Base-by-base conservation (phyloP, 179 eudicot species). In the Beta corolliflora region DNA sequence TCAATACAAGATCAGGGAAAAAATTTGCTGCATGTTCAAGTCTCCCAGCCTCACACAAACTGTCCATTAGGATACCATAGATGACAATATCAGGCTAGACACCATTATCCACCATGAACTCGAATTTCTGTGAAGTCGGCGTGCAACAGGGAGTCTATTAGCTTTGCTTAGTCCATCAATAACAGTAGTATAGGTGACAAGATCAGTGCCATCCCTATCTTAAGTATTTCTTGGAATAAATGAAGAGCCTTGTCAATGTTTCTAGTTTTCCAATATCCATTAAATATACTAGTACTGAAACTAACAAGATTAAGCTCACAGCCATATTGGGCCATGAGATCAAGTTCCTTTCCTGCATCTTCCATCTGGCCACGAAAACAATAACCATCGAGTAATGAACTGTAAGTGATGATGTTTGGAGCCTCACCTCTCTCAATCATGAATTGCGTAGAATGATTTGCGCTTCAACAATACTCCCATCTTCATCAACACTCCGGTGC, bases 401-500 rank as follows among this genome's bases (percentile, higher is more conserved):
- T 63, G 18, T 76, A 76, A 12, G 69, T 61, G 6, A 76, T 18
- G 23, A 76, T 48, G 14, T 76, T 10, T 31, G 67, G 45, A 75
- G 7, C 58, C 48, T 77, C 61, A 59, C 78, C 82, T 82, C 82
- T 86, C 21, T 71, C 44, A 74, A 71, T 83, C 88, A 83, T 86
- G 65, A 54, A 79, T 50, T 81, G n/a, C 29, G 78, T 36, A 36
- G 5, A 81, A 36, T 59, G 75, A 58, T 73, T 68, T 73, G 56
- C 11, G 86, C 88, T 19, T 81, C 80, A 10, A 63, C 76, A 5
- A 80, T 48, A 69, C 55, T 83, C 29, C 67, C 86, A 18, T 86
- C 88, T 75, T 81, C 78, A 71, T 36, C 86, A 83, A 16, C 3
- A 74, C 71, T 85, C 67, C 55, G 83, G 86, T 25, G 48, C 29